These are phyloP conservation scores for Spathaspora boniae DNA, from an alignment of 805 yeast genomes.

Conservation along the genomic window DNA sequence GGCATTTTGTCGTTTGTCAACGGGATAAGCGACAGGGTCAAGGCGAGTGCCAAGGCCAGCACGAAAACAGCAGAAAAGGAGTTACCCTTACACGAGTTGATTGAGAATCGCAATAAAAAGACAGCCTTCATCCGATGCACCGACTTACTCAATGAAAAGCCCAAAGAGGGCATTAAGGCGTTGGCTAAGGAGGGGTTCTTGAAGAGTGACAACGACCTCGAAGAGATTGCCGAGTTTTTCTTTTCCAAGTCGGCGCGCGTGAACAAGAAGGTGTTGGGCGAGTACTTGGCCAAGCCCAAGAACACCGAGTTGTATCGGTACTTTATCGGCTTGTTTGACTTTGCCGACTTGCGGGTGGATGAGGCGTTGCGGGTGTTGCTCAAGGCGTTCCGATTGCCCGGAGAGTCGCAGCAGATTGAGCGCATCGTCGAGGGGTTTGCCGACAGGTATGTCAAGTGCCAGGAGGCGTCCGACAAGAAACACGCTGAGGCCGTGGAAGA, in stretches of 20 bases:
- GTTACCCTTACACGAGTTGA: slow-evolving; percentile 24
- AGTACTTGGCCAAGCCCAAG: slow-evolving; percentile 72
- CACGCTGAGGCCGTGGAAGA: too few species aligned
- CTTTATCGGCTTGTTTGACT: slow-evolving; percentile 72
- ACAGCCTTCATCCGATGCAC: slow-evolving; percentile 76
- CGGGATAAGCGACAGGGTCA: slow-evolving; percentile 53
- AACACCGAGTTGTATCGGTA: slow-evolving; percentile 56
- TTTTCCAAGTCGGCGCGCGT: slow-evolving; percentile 75
- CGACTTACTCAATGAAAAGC: slow-evolving; percentile 70
- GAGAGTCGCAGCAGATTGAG: slow-evolving; percentile 96
- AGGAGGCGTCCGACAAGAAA: slow-evolving; percentile 23
- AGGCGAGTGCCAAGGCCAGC: slow-evolving; percentile 16
- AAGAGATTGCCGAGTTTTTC: slow-evolving; percentile 72
- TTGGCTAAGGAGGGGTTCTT: slow-evolving; percentile 68
- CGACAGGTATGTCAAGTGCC: slow-evolving; percentile 69
- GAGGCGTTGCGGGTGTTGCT: slow-evolving; percentile 84
- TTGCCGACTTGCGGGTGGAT: slow-evolving; percentile 77
- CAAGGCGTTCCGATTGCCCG: slow-evolving; percentile 86
- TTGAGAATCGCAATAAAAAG: slow-evolving; percentile 52
- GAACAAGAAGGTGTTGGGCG: slow-evolving; percentile 86
- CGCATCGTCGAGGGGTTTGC: slow-evolving; percentile 86
- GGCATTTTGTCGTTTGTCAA: slow-evolving; percentile 72
- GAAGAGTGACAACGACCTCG: slow-evolving; percentile 39
- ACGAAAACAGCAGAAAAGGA: slow-evolving; percentile 4
- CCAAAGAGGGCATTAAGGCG: slow-evolving; percentile 67